Conservation (phyloP, 2,329 filamentous ascomycete genomes). For the Zymoseptoria crescenta region DNA sequence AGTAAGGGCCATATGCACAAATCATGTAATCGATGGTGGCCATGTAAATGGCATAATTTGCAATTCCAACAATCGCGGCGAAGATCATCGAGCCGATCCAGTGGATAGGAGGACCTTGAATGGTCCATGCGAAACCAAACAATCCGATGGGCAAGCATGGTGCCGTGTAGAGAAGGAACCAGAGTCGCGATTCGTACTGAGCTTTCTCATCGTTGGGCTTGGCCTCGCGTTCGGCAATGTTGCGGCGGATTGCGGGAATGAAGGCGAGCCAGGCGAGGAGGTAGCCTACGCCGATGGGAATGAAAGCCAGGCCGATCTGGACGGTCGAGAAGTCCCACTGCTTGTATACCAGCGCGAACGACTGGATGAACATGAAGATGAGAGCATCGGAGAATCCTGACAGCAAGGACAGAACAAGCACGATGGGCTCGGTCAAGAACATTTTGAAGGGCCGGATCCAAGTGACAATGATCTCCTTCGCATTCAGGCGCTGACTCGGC, state of each 20-base stretch:
- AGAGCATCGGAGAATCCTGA: constrained; percentile 68
- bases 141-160: constrained; percentile 61
- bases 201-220: constrained; percentile 46
- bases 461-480: constrained; percentile 43
- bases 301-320: constrained; percentile 54
- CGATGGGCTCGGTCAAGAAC: constrained; percentile 71
- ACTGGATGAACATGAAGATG: constrained; percentile 76
- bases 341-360: constrained; percentile 59
- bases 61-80: constrained; percentile 60
- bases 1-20: constrained; percentile 64
- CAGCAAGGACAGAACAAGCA: constrained; percentile 61
- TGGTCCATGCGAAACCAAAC: constrained; percentile 66
- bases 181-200: constrained; percentile 59
- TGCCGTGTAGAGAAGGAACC: constrained; percentile 57
- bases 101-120: constrained; percentile 54
- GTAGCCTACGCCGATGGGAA: constrained; percentile 63
- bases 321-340: constrained; percentile 60
- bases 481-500: constrained; percentile 33
- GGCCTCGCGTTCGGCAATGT: constrained; percentile 40
- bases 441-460: constrained; percentile 65
- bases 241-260: constrained; percentile 48
- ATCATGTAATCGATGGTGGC: constrained; percentile 73
- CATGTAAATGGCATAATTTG: constrained; percentile 58
- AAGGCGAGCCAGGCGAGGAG: constrained; percentile 56
- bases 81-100: constrained; percentile 67